Evolutionary conservation across 2,329 filamentous ascomycete genomes (phyloP), one percentile per base, ranked within the genome.

Genomic region (Aspergillus fumigatus): DNA sequence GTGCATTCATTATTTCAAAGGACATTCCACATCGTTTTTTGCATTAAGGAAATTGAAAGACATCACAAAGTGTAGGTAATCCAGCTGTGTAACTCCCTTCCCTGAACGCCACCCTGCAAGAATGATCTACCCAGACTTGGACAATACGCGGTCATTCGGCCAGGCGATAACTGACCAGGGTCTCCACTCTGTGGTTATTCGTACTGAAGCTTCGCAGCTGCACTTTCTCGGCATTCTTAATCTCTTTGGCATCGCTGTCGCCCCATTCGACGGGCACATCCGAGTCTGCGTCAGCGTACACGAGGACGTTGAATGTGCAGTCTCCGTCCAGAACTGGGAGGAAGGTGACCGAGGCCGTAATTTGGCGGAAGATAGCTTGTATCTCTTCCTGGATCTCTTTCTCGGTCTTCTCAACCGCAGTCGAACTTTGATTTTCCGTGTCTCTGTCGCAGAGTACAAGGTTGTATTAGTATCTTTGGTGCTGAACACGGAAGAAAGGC

Each of bases 191-290:
- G 74, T 99, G 94, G 67, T 88, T 96, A 63, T 88, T 92, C 17
- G 94, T 99, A 75, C 92, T 97, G 79, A 97, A 99, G 63, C 93
- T 96, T 59, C 94, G 84, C 70, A 99, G 78, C 77, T 97, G 92
- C 29, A 99, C 94, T 71, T 94, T 92, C 80, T 99, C 94, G 45
- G 90, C 93, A 67, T 94, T 90, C 71, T 87, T 82, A 64, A 99
- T 97, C 80, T 99, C 94, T 79, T 96, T 97, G 54, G 93, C 92
- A 74, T 97, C 94, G 65, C 91, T 96, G 77, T 99, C 94, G 49
- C 94, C 94, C 94, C 94, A 99, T 74, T 99, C 94, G 57, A 99
- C 88, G 3, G 94, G 94, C 14, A 99, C 94, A 50, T 97, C 93
- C 57, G 89, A 94, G 75, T 97, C 92, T 19, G 92, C 92, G 72